phyloP scores from a whole-genome alignment of 1,284 basidiomycete genomes.

The Coniophora puteana region DNA sequence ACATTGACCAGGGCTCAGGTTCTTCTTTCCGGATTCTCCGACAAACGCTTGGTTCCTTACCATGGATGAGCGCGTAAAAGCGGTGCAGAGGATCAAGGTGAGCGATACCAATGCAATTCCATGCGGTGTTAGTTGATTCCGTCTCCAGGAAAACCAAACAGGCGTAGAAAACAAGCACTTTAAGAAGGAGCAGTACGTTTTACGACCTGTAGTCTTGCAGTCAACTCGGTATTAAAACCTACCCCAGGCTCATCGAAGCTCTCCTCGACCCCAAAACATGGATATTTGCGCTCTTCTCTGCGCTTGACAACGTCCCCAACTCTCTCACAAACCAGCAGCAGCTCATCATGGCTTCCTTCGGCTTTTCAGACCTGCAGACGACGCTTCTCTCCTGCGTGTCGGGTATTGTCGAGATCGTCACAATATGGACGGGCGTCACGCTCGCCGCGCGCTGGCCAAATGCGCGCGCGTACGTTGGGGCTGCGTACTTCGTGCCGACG shows the following conservation, averaged over 20 bases:
- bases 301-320: conserved; percentile 46
- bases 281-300: conserved; percentile 43
- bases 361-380: conserved; percentile 44
- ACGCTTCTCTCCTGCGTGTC: conserved; percentile 46
- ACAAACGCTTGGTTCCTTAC: conserved; percentile 65
- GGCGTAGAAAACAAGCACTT: conserved; percentile 69
- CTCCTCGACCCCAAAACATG: conserved; percentile 45
- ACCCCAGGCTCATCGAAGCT: conserved; percentile 39
- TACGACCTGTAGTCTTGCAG: neutral
- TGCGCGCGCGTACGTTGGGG: conserved; percentile 38
- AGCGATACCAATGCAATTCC: conserved; percentile 7
- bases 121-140: neutral
- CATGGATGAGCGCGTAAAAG: conserved; percentile 46
- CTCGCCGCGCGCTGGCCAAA: conserved; percentile 34
- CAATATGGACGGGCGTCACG: conserved; percentile 36
- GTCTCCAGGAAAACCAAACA: conserved; percentile 51
- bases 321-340: conserved; percentile 47
- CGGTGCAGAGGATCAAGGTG: conserved; percentile 55
- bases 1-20: too few species aligned
- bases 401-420: conserved; percentile 43
- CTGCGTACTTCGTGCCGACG: conserved; percentile 44
- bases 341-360: conserved; percentile 46
- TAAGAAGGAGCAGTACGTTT: conserved; percentile 66
- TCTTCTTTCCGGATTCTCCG: conserved; percentile 65
- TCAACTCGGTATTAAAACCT: neutral